These are phyloP conservation scores for Komagataella phaffii DNA, from an alignment of 805 yeast species.

Conservation along the genomic window DNA sequence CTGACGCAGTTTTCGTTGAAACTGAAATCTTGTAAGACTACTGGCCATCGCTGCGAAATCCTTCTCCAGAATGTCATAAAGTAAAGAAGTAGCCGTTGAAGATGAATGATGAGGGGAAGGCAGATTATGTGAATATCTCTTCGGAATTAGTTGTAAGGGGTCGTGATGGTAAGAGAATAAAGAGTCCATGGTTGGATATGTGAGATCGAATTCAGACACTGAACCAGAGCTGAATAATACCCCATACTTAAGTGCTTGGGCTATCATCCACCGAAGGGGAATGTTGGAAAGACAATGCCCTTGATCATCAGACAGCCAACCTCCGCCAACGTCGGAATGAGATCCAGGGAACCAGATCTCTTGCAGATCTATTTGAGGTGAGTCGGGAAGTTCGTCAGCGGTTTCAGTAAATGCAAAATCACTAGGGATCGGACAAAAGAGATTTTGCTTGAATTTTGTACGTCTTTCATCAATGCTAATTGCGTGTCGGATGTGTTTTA, in stretches of 20 bases:
- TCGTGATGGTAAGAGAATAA: conserved; percentile 41
- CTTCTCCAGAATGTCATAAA: background rate
- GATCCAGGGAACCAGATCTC: conserved; percentile 63
- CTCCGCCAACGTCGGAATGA: conserved; percentile 62
- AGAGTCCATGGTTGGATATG: conserved; percentile 25
- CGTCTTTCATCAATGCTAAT: conserved; percentile 56
- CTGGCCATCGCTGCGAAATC: background rate
- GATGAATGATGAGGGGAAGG: background rate
- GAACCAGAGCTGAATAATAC: conserved; percentile 28
- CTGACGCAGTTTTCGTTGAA: background rate
- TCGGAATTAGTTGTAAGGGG: conserved; percentile 12
- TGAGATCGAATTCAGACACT: conserved; percentile 24
- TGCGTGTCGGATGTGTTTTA: conserved; percentile 53
- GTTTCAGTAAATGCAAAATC: background rate
- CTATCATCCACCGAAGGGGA: conserved; percentile 48
- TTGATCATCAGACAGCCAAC: conserved; percentile 35
- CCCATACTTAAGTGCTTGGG: conserved; percentile 38
- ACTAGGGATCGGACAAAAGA: conserved; percentile 26
- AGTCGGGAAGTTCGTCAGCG: conserved; percentile 1
- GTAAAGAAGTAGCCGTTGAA: background rate
- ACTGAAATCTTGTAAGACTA: background rate
- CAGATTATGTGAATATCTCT: background rate
- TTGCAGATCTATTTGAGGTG: conserved; percentile 19
- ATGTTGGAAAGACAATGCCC: conserved; percentile 34
- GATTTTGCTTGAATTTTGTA: conserved; percentile 45